These are phyloP conservation scores for Boletus fagicola DNA, from an alignment of 768 basidiomycete species.

Conservation along the genomic window DNA sequence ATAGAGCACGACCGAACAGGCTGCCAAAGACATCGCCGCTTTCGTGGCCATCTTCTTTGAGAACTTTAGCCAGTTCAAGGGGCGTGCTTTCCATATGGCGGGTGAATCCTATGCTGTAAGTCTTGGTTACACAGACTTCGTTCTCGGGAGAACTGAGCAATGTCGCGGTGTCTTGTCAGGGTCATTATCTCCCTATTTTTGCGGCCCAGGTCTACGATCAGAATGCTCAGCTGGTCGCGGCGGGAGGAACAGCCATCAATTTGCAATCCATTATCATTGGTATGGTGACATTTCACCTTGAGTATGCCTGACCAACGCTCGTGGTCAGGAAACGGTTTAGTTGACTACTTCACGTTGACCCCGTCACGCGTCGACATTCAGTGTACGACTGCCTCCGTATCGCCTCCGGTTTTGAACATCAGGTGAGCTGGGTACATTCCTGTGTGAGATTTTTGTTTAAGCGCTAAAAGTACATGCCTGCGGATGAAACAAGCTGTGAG, in stretches of 20 bases:
- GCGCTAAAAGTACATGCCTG: slow-evolving; percentile 30
- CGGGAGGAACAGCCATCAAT: slow-evolving; percentile 48
- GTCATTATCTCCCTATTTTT: slow-evolving; percentile 47
- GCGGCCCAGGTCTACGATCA: slow-evolving; percentile 45
- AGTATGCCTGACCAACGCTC: not conserved
- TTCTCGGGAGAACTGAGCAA: not conserved
- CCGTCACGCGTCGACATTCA: slow-evolving; percentile 48
- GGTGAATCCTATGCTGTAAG: slow-evolving; percentile 52
- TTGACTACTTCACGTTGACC: slow-evolving; percentile 37
- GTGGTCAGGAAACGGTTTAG: slow-evolving; percentile 39
- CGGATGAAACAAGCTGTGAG: slow-evolving; percentile 40
- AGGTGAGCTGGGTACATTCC: not conserved
- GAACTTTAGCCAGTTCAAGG: slow-evolving; percentile 64
- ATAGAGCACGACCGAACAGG: slow-evolving; percentile 59
- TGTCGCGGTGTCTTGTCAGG: slow-evolving; percentile 34
- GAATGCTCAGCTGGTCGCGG: slow-evolving; percentile 38
- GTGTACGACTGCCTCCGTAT: slow-evolving; percentile 48
- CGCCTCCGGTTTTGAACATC: slow-evolving; percentile 29
- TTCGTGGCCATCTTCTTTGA: slow-evolving; percentile 73
- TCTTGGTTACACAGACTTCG: not conserved
- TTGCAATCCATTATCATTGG: slow-evolving; percentile 46
- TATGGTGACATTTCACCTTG: slow-evolving; percentile 10
- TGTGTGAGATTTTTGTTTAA: not conserved
- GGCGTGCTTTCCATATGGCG: slow-evolving; percentile 55
- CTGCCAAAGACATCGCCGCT: slow-evolving; percentile 61